Base-by-base conservation (phyloP, 2,329 filamentous ascomycete species). In the Cladobotryum protrusum region DNA sequence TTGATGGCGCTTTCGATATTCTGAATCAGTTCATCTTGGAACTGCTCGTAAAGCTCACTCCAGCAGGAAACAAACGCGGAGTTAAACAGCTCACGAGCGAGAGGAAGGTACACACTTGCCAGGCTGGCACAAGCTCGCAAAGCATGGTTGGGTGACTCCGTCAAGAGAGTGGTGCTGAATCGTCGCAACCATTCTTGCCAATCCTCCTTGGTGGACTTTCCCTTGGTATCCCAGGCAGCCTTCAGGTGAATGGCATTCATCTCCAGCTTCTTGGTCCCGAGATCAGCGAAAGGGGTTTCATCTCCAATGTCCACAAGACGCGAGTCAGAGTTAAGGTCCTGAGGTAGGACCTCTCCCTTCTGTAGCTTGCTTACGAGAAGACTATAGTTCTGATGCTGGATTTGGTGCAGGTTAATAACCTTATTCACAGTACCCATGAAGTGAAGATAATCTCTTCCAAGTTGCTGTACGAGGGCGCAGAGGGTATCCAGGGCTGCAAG, bases 151-250 rank as follows among this genome's bases (percentile, higher is more conserved):
- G 93, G 95, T 2, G 91, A 97, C 65, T 99, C 95, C 54, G 91
- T 89, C 41, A 99, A 77, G 7, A 99, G 76, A 49, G 96, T 95
- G 33, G 96, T 92, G 63, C 92, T 97, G 70, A 99, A 96, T 24
- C 92, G 82, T 54, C 95, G 83, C 69, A 99, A 89, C 93, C 93
- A 99, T 67, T 99, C 93, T 61, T 96, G 89, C 93, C 93, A 99
- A 69, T 99, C 93, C 64, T 99, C 93, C 61, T 91, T 90, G 9
- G 93, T 99, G 0, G 92, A 96, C 64, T 96, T 96, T 53, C 95
- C 90, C 52, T 86, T 90, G 0, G 95, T 93, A 60, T 97, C 93
- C 93, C 93, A 99, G 0, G 95, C 93, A 56, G 87, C 86, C 69
- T 97, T 96, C 18, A 99, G 75, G 73, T 99, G 95, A 56, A 97